These are phyloP conservation scores for Senna siamea DNA, from an alignment of 306 rosid species.

Conservation along the genomic window DNA sequence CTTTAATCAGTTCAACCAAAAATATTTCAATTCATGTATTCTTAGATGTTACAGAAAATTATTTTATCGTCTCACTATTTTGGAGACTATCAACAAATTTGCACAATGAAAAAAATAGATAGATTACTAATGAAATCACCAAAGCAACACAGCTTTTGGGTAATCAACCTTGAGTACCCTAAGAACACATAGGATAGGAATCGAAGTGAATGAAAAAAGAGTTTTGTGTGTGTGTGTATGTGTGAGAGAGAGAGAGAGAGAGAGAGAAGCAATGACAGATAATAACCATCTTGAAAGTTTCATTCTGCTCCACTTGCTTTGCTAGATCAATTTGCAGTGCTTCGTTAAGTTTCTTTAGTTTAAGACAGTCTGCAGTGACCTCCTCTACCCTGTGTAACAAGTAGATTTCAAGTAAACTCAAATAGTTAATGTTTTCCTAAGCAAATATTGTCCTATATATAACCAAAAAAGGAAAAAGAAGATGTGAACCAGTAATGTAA, in stretches of 20 bases:
- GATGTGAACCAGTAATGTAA: neutral
- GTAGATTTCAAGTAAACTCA: slow-evolving; percentile 41
- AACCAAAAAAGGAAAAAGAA: neutral
- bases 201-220: slow-evolving; percentile 14
- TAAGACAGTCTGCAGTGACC: slow-evolving; percentile 59
- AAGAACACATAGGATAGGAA: slow-evolving; percentile 32
- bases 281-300: slow-evolving; percentile 69
- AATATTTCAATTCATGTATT: slow-evolving; percentile 9
- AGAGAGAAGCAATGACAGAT: neutral
- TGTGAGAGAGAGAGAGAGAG: neutral
- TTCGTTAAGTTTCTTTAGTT: slow-evolving; percentile 60
- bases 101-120: slow-evolving; percentile 20
- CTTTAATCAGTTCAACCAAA: neutral
- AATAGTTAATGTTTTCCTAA: neutral
- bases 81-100: neutral
- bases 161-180: slow-evolving; percentile 12
- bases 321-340: slow-evolving; percentile 60
- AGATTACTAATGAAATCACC: slow-evolving; percentile 13
- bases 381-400: slow-evolving; percentile 74
- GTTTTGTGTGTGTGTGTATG: neutral
- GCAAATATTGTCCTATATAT: slow-evolving; percentile 25
- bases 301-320: slow-evolving; percentile 60
- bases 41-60: slow-evolving; percentile 25
- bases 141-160: slow-evolving; percentile 23
- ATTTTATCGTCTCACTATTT: neutral